Percentiles rank a stretch among this genome's conserved stretches.
Evolutionary conservation across 176 grass and related monocot genomes (phyloP).

Genomic region (Tillandsia leiboldiana): DNA sequence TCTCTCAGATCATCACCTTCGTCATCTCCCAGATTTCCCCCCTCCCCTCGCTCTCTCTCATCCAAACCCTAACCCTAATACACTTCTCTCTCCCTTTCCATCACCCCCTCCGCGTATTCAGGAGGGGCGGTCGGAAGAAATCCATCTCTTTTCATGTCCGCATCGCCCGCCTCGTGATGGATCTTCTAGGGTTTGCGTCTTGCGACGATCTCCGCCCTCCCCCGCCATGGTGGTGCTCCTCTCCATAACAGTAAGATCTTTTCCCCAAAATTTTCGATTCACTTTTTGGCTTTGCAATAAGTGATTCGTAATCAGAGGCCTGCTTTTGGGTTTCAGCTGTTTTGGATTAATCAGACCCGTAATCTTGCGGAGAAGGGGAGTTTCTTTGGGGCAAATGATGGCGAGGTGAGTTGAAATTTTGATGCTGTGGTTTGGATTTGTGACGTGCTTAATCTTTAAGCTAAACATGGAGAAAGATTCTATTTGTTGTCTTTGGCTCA

Average conservation of each 20-base stretch:
- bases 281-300: neutral
- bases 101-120: neutral
- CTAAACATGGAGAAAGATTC: too few species aligned
- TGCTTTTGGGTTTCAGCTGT: neutral
- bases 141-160: neutral
- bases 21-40: conserved; percentile 1
- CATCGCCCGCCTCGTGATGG: conserved; percentile 2
- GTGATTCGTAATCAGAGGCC: neutral
- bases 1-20: conserved; percentile 1
- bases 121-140: neutral
- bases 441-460: neutral
- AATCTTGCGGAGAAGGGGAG: conserved; percentile 4
- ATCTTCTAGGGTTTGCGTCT: conserved; percentile 27
- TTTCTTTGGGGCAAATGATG: conserved; percentile 12
- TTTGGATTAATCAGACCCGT: neutral
- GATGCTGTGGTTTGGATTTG: neutral
- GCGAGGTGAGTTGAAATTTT: conserved; percentile 13
- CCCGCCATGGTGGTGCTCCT: conserved; percentile 28
- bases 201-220: neutral
- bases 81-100: neutral
- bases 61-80: conserved; percentile 8
- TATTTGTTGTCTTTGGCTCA: too few species aligned
- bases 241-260: conserved; percentile 19
- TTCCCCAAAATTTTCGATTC: neutral
- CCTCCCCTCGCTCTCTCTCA: neutral